Conservation (phyloP, 805 yeast species). For the Barnettozyma populi region DNA sequence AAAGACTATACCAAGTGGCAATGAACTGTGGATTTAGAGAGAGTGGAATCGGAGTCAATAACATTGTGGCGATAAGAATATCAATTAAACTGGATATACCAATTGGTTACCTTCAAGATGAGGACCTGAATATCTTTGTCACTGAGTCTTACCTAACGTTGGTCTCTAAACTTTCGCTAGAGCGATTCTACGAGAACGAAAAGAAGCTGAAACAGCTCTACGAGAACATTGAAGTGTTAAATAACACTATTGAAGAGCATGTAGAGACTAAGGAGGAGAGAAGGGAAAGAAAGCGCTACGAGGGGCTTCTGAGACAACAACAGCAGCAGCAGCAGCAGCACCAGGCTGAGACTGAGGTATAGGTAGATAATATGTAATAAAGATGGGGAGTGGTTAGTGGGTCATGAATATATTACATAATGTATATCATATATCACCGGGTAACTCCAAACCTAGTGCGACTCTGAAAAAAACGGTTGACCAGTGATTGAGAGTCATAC, state of each 20-base stretch:
- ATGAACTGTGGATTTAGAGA: slow-evolving; percentile 86
- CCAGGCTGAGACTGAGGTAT: neutral
- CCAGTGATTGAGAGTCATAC: neutral
- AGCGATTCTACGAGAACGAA: slow-evolving; percentile 62
- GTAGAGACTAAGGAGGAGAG: slow-evolving; percentile 55
- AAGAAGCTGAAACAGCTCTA: slow-evolving; percentile 47
- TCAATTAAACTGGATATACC: slow-evolving; percentile 75
- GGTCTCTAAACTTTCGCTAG: slow-evolving; percentile 49
- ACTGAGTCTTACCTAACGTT: slow-evolving; percentile 43
- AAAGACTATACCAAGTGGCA: slow-evolving; percentile 59
- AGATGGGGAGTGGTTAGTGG: neutral
- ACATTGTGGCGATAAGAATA: slow-evolving; percentile 71
- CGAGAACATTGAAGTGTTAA: slow-evolving; percentile 34
- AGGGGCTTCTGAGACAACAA: slow-evolving; percentile 33
- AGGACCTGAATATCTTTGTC: slow-evolving; percentile 36
- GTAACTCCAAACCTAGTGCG: neutral
- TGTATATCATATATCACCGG: neutral
- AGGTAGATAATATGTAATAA: neutral
- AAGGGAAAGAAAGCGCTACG: slow-evolving; percentile 45
- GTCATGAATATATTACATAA: neutral
- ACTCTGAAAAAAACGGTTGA: neutral
- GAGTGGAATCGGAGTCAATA: slow-evolving; percentile 77
- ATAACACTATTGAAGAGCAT: slow-evolving; percentile 4
- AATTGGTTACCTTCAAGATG: slow-evolving; percentile 48
- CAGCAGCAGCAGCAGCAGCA: slow-evolving; percentile 3